phyloP scores from a whole-genome alignment of 2,329 filamentous ascomycete species.

The Cladorrhinum sp. region DNA sequence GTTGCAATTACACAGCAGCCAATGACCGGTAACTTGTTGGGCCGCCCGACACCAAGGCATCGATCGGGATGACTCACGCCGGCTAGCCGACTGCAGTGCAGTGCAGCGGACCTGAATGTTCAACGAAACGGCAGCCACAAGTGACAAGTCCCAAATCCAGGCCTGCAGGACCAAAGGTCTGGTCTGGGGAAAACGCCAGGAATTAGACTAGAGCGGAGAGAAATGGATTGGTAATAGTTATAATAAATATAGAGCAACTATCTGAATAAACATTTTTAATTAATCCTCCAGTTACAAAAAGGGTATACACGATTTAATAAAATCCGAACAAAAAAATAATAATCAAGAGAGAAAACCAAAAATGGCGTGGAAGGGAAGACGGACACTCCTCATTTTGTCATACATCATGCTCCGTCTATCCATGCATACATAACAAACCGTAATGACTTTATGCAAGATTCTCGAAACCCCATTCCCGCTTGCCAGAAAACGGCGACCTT shows the following conservation, averaged over 20 bases:
- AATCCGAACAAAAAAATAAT: no score
- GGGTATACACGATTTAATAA: background rate
- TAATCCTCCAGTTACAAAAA: background rate
- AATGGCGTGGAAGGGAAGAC: background rate
- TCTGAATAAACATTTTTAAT: background rate
- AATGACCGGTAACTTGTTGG: background rate
- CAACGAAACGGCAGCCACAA: background rate
- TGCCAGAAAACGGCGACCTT: background rate
- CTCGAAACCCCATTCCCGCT: background rate
- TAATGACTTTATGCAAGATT: background rate
- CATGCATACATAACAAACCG: background rate
- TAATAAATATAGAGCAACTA: no score
- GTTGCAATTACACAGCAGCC: background rate
- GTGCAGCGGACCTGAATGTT: background rate
- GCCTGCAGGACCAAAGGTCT: no score
- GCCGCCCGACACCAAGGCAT: no score
- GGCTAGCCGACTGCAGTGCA: no score
- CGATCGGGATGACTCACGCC: background rate
- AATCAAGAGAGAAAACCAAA: no score
- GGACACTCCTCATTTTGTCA: background rate
- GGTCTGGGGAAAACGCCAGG: no score
- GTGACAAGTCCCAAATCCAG: no score
- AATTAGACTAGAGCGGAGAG: no score
- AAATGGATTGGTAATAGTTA: no score
- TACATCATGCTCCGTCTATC: background rate